Evolutionary conservation across 2,329 filamentous ascomycete genomes (phyloP).

Genomic region (Tolypocladium paradoxum): DNA sequence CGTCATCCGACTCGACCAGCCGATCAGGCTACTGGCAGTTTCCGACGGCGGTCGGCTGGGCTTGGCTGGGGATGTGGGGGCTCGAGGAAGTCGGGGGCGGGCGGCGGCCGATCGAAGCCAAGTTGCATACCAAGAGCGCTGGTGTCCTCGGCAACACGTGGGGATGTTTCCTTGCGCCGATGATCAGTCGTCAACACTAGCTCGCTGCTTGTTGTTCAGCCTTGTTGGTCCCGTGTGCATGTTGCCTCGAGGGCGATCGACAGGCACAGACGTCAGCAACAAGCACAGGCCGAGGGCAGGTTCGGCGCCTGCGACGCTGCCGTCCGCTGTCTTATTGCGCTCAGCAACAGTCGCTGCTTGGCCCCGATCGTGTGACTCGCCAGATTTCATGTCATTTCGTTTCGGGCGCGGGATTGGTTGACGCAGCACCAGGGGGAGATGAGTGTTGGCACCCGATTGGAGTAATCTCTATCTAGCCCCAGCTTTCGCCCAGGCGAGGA

Average conservation of each 20-base stretch:
- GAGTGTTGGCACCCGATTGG: constrained; percentile 14
- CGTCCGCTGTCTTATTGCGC: background rate
- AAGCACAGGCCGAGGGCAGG: background rate
- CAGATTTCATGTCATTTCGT: background rate
- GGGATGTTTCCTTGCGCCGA: background rate
- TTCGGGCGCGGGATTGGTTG: constrained; percentile 1
- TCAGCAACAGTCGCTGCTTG: too few species aligned
- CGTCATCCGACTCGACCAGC: background rate
- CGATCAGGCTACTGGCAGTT: background rate
- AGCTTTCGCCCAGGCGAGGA: constrained; percentile 8
- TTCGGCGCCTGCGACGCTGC: background rate
- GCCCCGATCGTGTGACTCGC: too few species aligned
- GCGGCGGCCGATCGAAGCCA: background rate
- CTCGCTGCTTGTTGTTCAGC: background rate
- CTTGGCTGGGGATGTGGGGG: too few species aligned
- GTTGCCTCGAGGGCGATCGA: background rate
- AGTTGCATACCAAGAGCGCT: background rate
- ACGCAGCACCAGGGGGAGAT: constrained; percentile 9
- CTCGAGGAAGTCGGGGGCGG: background rate
- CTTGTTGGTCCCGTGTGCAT: background rate
- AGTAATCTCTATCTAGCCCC: background rate
- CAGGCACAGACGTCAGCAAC: background rate
- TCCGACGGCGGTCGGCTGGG: too few species aligned
- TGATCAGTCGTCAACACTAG: background rate
- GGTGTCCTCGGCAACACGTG: background rate